Evolutionary conservation across 225 moss, liverwort and hornwort genomes (phyloP).

Genomic region (Bryum argenteum): DNA sequence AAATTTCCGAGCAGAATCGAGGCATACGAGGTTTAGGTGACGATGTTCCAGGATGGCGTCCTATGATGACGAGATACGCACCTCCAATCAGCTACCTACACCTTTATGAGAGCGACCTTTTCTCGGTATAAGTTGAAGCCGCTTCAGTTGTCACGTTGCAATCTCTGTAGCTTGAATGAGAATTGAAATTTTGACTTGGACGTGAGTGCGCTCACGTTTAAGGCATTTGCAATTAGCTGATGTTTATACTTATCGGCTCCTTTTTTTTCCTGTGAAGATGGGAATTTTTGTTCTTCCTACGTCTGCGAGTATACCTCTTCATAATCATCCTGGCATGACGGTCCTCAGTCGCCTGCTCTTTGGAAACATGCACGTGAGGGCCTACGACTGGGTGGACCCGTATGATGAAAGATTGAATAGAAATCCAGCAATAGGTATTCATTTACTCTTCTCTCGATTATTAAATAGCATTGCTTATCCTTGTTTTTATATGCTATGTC

Average conservation of each 20-base stretch:
- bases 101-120: conserved; percentile 86
- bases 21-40: conserved; percentile 78
- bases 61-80: conserved; percentile 65
- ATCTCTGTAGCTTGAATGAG: conserved; percentile 16
- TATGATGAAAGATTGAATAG: conserved; percentile 62
- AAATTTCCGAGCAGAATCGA: conserved; percentile 55
- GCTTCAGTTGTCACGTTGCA: neutral
- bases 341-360: conserved; percentile 94
- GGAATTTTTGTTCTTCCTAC: conserved; percentile 94
- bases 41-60: conserved; percentile 68
- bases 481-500: neutral
- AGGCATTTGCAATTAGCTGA: neutral
- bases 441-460: conserved; percentile 2
- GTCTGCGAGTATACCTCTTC: conserved; percentile 90
- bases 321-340: conserved; percentile 99
- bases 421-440: conserved; percentile 60
- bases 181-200: conserved; percentile 13
- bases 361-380: conserved; percentile 91
- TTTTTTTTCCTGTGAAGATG: conserved; percentile 64
- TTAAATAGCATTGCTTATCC: neutral
- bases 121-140: conserved; percentile 60
- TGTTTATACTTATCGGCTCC: conserved; percentile 4
- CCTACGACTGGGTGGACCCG: conserved; percentile 85
- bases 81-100: conserved; percentile 93
- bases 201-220: neutral